Evolutionary conservation across 345 rosid species (phyloP), one percentile per base, ranked within the genome.

Genomic region (Populus simonii): DNA sequence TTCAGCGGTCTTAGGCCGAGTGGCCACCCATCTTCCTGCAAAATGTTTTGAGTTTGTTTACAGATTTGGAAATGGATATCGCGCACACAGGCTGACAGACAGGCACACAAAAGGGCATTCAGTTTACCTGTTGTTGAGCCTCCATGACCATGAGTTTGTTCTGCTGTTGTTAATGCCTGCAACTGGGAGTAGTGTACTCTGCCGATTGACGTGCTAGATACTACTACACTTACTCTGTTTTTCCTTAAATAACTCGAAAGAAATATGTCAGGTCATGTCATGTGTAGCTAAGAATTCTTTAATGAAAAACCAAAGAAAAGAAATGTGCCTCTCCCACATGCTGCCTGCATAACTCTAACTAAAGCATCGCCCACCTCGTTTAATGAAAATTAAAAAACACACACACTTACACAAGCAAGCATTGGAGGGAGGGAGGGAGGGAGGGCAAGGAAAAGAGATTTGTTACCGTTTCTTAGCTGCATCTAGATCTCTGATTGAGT

Each of bases 11-110:
- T 85, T 31, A 94, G 79, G 61, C 97, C 95, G 74, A 92, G 88
- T 17, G 98, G 98, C 98, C 98, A 94, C 45, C 97, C 98, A 72
- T 89, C 91, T 71, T 90, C 95, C 92, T 91, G 87, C 78, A 80
- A 35, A 43, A 74, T 23, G 39, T 41, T 41, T 41, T 11, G 15
- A 47, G 43, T 13, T 29, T 31, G 61, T 73, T 17, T 10, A 57
- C 31, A 12, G 39, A 23, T 62, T 23, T 25, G 35, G 68, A 65
- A 65, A 65, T 65, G 68, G 29, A 65, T 47, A 47, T 47, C 51
- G 51, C 16, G 5, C 51, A 35, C 70, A 18, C 6, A 41, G 13
- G 45, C 13, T 41, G 45, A 41, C 45, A 41, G 13, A 16, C 18
- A 2, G 33, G 6, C 10, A 15, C 7, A 6, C 35, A 29, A 16